These are phyloP conservation scores for Incumbomyces lentus DNA, from an alignment of 2,329 filamentous ascomycete genomes.

Conservation along the genomic window DNA sequence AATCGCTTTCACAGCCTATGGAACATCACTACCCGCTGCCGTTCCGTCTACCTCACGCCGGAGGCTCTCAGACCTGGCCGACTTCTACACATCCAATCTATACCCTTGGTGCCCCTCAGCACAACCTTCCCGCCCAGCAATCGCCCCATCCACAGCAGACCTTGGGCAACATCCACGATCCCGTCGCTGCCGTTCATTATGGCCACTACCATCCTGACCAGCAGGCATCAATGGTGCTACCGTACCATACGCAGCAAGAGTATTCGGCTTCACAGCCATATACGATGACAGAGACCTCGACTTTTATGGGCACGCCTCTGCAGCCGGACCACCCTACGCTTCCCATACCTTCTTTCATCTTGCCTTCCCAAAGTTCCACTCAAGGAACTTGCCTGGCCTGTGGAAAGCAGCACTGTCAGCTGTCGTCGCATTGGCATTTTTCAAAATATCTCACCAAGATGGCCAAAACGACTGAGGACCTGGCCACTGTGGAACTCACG, in stretches of 20 bases:
- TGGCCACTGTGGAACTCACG: too few species aligned
- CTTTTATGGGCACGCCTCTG: neutral
- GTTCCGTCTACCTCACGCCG: neutral
- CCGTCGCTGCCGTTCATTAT: neutral
- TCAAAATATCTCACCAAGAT: neutral
- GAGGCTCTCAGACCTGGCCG: neutral
- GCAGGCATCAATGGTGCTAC: neutral
- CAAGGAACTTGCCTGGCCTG: conserved; percentile 1
- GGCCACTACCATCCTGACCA: neutral
- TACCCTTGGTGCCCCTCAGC: neutral
- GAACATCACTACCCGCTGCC: neutral
- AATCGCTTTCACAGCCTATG: neutral
- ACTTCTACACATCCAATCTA: neutral
- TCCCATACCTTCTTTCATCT: neutral
- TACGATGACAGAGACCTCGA: neutral
- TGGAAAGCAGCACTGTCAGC: neutral
- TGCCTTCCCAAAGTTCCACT: neutral
- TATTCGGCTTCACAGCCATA: neutral
- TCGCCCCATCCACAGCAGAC: neutral
- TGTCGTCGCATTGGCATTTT: conserved; percentile 1
- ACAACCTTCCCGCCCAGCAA: neutral
- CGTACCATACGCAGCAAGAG: neutral
- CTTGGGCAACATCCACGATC: neutral
- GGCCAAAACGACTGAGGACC: too few species aligned
- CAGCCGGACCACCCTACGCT: neutral